Percentiles rank a stretch among this genome's conserved stretches.
These are phyloP conservation scores for Didymella arachidicola DNA, from an alignment of 2,329 filamentous ascomycete genomes.

Conservation along the genomic window DNA sequence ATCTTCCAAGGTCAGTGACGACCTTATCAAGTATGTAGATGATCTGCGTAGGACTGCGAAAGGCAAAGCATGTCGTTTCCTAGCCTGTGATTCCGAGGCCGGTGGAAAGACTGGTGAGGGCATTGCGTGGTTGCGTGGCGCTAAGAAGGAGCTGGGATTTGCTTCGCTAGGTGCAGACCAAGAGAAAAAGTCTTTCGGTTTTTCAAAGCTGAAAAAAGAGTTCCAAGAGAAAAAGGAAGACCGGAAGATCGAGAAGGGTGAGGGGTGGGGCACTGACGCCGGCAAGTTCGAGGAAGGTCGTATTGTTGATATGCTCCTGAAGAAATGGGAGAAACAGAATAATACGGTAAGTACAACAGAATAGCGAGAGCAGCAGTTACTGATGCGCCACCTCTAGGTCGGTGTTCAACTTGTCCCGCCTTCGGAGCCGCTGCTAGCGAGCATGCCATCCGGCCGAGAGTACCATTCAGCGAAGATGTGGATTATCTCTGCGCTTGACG, in stretches of 20 bases:
- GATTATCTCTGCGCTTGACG: slow-evolving; percentile 69
- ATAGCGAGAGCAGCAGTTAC: background rate
- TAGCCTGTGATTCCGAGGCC: slow-evolving; percentile 87
- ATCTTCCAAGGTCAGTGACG: slow-evolving; percentile 64
- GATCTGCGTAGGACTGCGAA: slow-evolving; percentile 77
- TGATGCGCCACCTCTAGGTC: slow-evolving; percentile 61
- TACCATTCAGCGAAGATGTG: slow-evolving; percentile 78
- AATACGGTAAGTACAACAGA: slow-evolving; percentile 71
- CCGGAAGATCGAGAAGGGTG: slow-evolving; percentile 75
- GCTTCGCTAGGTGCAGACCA: slow-evolving; percentile 50
- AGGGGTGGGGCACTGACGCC: slow-evolving; percentile 80
- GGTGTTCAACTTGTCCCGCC: slow-evolving; percentile 81
- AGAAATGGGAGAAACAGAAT: slow-evolving; percentile 92
- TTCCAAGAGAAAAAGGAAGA: slow-evolving; percentile 82
- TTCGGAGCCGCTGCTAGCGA: slow-evolving; percentile 73
- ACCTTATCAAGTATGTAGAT: slow-evolving; percentile 75
- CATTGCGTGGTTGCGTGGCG: slow-evolving; percentile 85
- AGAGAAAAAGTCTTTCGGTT: slow-evolving; percentile 61
- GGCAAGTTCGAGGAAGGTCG: slow-evolving; percentile 84
- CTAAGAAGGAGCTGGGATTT: slow-evolving; percentile 76
- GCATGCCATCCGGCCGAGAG: slow-evolving; percentile 87
- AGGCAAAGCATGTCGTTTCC: slow-evolving; percentile 87
- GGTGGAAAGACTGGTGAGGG: slow-evolving; percentile 81
- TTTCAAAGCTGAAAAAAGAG: slow-evolving; percentile 74
- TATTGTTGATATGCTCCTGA: slow-evolving; percentile 84